A percentile compares a stretch with the other conserved stretches of the same genome.
Conservation (phyloP, 768 basidiomycete species). For the Glaciozyma martinii region DNA sequence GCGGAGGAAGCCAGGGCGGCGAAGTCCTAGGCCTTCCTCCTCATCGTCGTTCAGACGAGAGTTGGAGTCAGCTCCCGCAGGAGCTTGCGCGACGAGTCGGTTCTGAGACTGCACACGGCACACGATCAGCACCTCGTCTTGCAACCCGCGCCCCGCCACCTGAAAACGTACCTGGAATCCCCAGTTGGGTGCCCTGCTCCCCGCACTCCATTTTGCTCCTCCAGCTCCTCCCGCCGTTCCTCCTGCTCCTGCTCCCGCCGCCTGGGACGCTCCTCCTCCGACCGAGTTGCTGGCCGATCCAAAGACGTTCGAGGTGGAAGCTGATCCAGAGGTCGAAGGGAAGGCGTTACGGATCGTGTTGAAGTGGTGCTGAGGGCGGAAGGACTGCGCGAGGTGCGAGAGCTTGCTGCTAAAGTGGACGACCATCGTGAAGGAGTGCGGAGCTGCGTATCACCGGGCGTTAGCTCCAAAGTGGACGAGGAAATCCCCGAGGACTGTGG, state of each 20-base stretch:
- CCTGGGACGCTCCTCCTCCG: not conserved
- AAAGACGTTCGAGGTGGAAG: constrained; percentile 12
- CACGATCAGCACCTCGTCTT: not conserved
- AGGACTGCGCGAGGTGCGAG: constrained; percentile 29
- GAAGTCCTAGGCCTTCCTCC: constrained; percentile 8
- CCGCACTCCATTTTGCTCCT: constrained; percentile 16
- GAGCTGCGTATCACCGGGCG: not conserved
- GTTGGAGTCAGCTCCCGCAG: constrained; percentile 4
- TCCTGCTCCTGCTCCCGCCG: not conserved
- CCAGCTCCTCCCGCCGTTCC: constrained; percentile 10
- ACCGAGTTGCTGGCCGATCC: constrained; percentile 11
- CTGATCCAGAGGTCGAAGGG: constrained; percentile 21
- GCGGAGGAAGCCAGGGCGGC: not conserved
- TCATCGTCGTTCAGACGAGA: constrained; percentile 17
- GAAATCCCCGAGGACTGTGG: not conserved
- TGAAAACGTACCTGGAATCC: constrained; percentile 19
- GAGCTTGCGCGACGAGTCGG: not conserved
- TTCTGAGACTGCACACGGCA: not conserved
- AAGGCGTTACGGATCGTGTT: constrained; percentile 25
- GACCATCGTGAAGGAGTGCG: constrained; percentile 17
- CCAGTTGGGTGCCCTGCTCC: constrained; percentile 20
- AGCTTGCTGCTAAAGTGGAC: constrained; percentile 28
- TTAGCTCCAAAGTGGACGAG: not conserved
- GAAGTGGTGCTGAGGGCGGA: constrained; percentile 20
- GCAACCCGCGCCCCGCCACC: not conserved